Base-by-base conservation (phyloP, 805 yeast genomes). In the Phaffomyces thermotolerans region DNA sequence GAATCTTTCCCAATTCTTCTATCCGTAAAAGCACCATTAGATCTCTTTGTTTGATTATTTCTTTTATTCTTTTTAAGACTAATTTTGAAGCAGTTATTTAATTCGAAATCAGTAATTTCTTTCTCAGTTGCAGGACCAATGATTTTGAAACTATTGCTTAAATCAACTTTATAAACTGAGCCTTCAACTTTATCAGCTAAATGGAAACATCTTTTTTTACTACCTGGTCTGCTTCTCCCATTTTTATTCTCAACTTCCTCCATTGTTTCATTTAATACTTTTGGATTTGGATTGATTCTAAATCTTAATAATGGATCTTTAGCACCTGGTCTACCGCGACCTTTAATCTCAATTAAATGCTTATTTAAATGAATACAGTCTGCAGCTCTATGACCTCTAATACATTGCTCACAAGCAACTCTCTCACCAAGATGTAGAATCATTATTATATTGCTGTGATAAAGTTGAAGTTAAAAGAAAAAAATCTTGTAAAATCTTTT, bases 361-460 rank as follows among this genome's bases (percentile, higher is more conserved):
- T 96, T 71, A 41, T 75, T 70, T 27, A 84, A 77, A 63, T 91
- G 99, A 42, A 76, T 77, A 62, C 99, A 91, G 43, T 82, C 78
- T 1, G 91, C 79, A 1, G 96, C 85, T 34, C 99, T 67, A 58
- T 91, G 99, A 15, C 98, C 98, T 36, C 96, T 69, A 22, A 93
- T 87, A 58, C 99, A 91, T 56, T 81, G 82, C 43, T 77, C 76
- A 63, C 96, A 88, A 4, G 95, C 85, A 59, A 84, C 84, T 55
- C 89, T 84, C 53, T 76, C 83, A 25, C 84, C 84, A 50, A 84
- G 84, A 54, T 83, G 84, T 42, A 85, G 65, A 42, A 88, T 84
- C 95, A 88, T 87, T 27, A 20, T 30, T 8, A 20, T 18, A 6
- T 8, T 9, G 20, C 6, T 22, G n/a, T 35, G 4, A 24, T 14